Base-by-base conservation (phyloP, 2,329 filamentous ascomycete species). In the Didymella pomorum region DNA sequence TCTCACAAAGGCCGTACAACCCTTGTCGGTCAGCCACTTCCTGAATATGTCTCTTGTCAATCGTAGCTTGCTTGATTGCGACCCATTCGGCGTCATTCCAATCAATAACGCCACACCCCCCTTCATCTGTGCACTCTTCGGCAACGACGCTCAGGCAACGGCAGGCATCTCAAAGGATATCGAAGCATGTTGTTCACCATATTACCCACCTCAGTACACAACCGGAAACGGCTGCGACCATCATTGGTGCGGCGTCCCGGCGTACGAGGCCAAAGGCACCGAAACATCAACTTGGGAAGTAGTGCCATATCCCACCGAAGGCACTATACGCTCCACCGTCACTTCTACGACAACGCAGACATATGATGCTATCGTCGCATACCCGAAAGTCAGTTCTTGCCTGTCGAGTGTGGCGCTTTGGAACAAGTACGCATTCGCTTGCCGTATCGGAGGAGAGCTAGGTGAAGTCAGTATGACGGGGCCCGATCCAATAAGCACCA, bases 91-190 rank as follows among this genome's bases (percentile, higher is more conserved):
- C 14, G 14, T 35, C 31, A 35, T 35, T 7, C 31, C 14, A 16
- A 35, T 35, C 14, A 35, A 35, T 8, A 8, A n/a, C 14, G 14
- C 31, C 14, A 35, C 31, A 35, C 31, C 31, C 16, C 31, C 31
- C 4, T 35, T 35, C 16, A 35, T 35, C 14, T 35, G 31, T 10
- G 31, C 31, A 4, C 14, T 35, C 16, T 35, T 35, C 4, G 63
- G 62, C 49, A 57, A 20, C n/a, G 35, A 39, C 18, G 18, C 18
- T 39, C 35, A n/a, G 18, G 35, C 18, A 39, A 21, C 35, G 9
- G 35, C 18, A n/a, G 18, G 35, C 2, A 18, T 20, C n/a, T n/a
- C 35, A 20, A 4, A 39, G 4, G 35, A 39, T 8, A 18, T 10
- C 21, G 11, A 21, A 21, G 35, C n/a, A 21, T 39, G 35, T 18